Base-by-base conservation (phyloP, 176 grass and related monocot species). In the Miscanthus lutarioriparius region DNA sequence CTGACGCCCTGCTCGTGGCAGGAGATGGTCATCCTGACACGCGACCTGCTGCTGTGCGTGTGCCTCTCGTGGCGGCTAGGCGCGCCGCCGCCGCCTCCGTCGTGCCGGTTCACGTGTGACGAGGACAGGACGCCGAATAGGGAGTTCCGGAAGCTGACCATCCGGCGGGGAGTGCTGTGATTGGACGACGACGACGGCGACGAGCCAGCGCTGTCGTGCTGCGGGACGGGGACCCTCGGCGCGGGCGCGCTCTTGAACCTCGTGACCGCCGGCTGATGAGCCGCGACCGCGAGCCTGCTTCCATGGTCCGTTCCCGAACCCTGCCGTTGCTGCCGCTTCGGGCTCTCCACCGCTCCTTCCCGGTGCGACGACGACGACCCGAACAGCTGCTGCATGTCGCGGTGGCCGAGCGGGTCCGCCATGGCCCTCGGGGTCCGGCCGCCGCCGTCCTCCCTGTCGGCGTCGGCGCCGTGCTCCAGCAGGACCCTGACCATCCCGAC, bases 41-140 rank as follows among this genome's bases (percentile, higher is more conserved):
- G 23, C 16, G 39, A 4, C 58, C 58, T 25, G 12, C 67, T 65
- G 30, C 25, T 20, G 7, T 73, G 70, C 7, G 23, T 1, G 8
- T 30, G 72, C 62, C 76, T 85, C 47, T 89, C 80, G 38, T 77
- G 64, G 10, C 7, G 40, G 71, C 23, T 63, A 33, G 8, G 11
- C 47, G 15, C 47, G 17, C 62, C 65, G 14, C 32, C 39, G 61
- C 75, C 33, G 10, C 75, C 33, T 13, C 44, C 70, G 7, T 16
- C 22, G 13, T 67, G 77, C 40, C 22, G 63, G 51, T 61, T 30
- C 26, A 16, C 47, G 20, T 87, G 56, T 11, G 87, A 78, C 13
- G 90, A 86, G 8, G 88, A 92, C 39, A 95, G 70, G 22, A 93
- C 48, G 13, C 91, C 92, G 61, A 97, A 95, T 23, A 97, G 67